Evolutionary conservation across 2,329 filamentous ascomycete genomes (phyloP).

Genomic region (Emmonsiellopsis sp.): DNA sequence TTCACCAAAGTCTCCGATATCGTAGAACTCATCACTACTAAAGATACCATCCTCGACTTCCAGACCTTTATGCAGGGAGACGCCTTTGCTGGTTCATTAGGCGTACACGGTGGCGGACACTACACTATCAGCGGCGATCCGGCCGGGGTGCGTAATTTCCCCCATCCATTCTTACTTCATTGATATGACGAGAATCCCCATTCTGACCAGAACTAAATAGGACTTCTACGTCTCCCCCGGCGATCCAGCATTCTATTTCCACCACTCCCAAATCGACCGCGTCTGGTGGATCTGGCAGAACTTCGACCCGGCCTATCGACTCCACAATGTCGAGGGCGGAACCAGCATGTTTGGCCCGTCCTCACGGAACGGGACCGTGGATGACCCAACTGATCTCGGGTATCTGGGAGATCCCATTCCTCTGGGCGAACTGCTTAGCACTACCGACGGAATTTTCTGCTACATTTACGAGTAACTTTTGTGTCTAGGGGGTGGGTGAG

Average conservation of each 20-base stretch:
- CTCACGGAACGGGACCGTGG: slow-evolving; percentile 12
- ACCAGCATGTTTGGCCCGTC: neutral
- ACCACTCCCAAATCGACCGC: slow-evolving; percentile 9
- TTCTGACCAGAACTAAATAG: neutral
- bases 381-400: slow-evolving; percentile 14
- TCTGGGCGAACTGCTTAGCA: slow-evolving; percentile 12
- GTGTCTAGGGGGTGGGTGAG: neutral
- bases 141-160: neutral
- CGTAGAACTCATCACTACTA: neutral
- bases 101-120: slow-evolving; percentile 2
- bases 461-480: slow-evolving; percentile 11
- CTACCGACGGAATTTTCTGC: slow-evolving; percentile 13
- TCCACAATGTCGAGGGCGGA: neutral
- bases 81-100: neutral
- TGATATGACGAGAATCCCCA: neutral
- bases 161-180: neutral
- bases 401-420: slow-evolving; percentile 6
- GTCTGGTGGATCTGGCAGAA: slow-evolving; percentile 11
- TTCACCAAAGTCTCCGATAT: neutral
- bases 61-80: neutral
- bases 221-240: slow-evolving; percentile 1
- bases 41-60: neutral
- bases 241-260: slow-evolving; percentile 11
- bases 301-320: neutral
- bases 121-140: neutral